Percentiles rank a stretch among this genome's conserved stretches.
Conservation (phyloP, 495 filamentous ascomycete genomes). For the Aspergillus ostianus region DNA sequence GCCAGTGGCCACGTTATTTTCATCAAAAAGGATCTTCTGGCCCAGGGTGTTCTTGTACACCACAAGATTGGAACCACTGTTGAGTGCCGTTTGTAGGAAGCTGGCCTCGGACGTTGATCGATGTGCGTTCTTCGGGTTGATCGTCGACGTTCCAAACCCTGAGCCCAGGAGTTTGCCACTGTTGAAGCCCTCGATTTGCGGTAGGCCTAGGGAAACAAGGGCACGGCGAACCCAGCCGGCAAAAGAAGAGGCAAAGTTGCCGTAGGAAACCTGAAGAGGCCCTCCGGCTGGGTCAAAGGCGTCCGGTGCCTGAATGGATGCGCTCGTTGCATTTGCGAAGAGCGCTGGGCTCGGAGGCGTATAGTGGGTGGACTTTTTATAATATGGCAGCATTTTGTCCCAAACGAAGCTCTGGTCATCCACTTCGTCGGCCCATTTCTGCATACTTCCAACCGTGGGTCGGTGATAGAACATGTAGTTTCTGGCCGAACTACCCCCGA, state of each 20-base stretch:
- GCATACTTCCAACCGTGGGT: conserved; percentile 34
- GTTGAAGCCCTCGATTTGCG: conserved; percentile 31
- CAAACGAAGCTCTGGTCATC: conserved; percentile 52
- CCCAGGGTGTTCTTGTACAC: conserved; percentile 44
- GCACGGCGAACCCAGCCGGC: conserved; percentile 21
- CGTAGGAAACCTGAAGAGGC: conserved; percentile 36
- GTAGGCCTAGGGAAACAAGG: conserved; percentile 33
- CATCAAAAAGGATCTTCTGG: conserved; percentile 44
- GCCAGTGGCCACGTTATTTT: conserved; percentile 44
- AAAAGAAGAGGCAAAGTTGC: conserved; percentile 25
- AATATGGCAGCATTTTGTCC: conserved; percentile 51
- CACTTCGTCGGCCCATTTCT: conserved; percentile 55
- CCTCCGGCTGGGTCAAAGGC: conserved; percentile 27
- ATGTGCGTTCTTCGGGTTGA: conserved; percentile 31
- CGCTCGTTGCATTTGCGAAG: conserved; percentile 32
- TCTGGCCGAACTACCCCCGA: conserved; percentile 33
- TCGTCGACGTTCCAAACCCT: conserved; percentile 30
- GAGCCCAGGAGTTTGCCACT: conserved; percentile 35
- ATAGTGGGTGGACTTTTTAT: conserved; percentile 46
- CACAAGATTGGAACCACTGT: conserved; percentile 18
- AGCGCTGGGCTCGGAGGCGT: conserved; percentile 42
- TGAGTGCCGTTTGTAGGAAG: conserved; percentile 33
- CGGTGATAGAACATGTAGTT: conserved; percentile 49
- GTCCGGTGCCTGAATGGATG: conserved; percentile 12
- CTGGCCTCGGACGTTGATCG: conserved; percentile 41